A percentile compares a stretch with the other conserved stretches of the same genome.
These are phyloP conservation scores for Diaporthe caulivora DNA, from an alignment of 2,329 filamentous ascomycete species.

Conservation along the genomic window DNA sequence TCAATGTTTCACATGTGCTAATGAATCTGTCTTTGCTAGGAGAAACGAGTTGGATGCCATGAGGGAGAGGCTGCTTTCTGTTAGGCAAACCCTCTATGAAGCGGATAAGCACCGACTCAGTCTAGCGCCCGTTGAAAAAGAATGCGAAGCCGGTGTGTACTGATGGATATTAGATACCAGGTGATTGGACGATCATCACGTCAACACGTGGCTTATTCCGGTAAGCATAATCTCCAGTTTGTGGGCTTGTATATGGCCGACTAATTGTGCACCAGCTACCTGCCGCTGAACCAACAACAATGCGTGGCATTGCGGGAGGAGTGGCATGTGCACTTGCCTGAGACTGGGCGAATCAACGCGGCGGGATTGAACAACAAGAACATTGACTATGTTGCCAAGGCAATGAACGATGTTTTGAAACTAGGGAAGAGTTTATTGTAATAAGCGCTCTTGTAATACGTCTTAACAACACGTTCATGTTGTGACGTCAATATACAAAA, in stretches of 20 bases:
- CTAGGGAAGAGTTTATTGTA: background rate
- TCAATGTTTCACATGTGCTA: background rate
- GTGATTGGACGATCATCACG: background rate
- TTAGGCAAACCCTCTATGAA: background rate
- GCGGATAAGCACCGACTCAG: background rate
- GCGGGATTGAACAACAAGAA: background rate
- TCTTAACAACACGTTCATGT: constrained; percentile 49
- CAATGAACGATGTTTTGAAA: background rate
- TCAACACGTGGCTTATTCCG: constrained; percentile 7
- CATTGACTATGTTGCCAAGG: background rate
- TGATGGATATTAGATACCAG: background rate
- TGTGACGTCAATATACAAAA: no score
- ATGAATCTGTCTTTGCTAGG: background rate
- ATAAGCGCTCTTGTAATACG: background rate
- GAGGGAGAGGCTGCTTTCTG: background rate
- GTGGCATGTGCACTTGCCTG: background rate
- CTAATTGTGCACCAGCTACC: background rate
- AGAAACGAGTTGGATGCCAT: background rate
- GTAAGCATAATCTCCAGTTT: background rate
- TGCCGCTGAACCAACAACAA: background rate
- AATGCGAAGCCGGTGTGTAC: background rate
- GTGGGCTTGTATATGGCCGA: background rate
- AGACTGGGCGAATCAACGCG: background rate
- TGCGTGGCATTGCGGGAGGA: background rate
- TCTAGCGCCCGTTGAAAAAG: background rate